Conservation (phyloP, 305 asterid genomes). For the Rubia balearica region DNA sequence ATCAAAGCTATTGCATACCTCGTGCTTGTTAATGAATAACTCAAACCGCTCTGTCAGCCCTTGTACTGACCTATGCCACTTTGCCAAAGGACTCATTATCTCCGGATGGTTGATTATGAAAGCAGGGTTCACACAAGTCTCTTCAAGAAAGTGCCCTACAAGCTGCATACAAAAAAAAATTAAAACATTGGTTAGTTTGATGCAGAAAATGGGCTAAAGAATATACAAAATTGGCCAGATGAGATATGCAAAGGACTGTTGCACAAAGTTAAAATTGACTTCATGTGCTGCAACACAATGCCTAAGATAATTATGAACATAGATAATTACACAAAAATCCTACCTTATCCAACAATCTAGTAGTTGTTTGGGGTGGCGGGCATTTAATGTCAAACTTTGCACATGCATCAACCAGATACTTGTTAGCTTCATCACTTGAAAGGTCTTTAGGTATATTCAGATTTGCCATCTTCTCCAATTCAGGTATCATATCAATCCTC, state of each 20-base stretch:
- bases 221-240: background rate
- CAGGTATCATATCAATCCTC: conserved; percentile 88
- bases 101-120: conserved; percentile 93
- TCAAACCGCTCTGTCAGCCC: conserved; percentile 87
- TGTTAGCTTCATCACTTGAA: conserved; percentile 65
- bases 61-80: conserved; percentile 81
- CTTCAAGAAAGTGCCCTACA: conserved; percentile 90
- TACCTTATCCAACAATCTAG: conserved; percentile 87
- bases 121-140: conserved; percentile 65
- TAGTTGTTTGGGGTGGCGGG: conserved; percentile 86
- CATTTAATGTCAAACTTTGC: conserved; percentile 67
- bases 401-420: conserved; percentile 70
- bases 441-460: conserved; percentile 80
- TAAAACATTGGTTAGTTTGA: background rate
- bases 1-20: conserved; percentile 35
- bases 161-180: conserved; percentile 39
- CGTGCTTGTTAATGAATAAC: conserved; percentile 81
- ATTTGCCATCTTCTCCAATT: conserved; percentile 69
- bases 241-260: background rate
- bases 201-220: background rate
- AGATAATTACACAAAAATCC: background rate
- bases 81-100: conserved; percentile 91
- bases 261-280: background rate
- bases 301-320: background rate
- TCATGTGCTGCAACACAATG: background rate